Conservation (phyloP, 305 asterid genomes). For the Ilex paraguariensis region DNA sequence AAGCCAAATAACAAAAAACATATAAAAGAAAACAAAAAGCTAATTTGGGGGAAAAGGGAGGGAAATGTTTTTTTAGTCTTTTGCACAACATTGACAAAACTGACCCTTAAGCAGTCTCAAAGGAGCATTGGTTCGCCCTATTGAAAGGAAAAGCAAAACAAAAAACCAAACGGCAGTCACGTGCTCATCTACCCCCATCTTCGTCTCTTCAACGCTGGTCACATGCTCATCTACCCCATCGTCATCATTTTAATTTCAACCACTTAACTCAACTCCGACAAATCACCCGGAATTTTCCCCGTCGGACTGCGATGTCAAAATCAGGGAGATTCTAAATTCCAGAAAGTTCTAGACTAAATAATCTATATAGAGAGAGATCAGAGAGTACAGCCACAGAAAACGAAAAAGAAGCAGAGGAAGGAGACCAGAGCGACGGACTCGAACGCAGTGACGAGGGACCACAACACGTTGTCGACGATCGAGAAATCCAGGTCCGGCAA, state of each 20-base stretch:
- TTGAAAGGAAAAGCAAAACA: too few species aligned
- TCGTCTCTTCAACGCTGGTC: too few species aligned
- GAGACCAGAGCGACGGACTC: constrained; percentile 83
- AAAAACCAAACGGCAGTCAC: background rate
- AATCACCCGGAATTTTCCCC: background rate
- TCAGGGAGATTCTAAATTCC: background rate
- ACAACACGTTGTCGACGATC: constrained; percentile 44
- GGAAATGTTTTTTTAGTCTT: background rate
- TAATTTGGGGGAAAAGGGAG: background rate
- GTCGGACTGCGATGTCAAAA: background rate
- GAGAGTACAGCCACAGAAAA: constrained; percentile 83
- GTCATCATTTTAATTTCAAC: background rate
- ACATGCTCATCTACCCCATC: background rate
- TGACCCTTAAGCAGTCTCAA: too few species aligned
- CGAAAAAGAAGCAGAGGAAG: constrained; percentile 81
- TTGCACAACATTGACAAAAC: background rate
- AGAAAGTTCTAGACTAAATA: background rate
- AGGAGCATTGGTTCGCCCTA: background rate
- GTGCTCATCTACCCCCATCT: background rate
- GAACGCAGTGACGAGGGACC: constrained; percentile 47
- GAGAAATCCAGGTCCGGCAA: constrained; percentile 58
- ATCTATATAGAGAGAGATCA: constrained; percentile 6
- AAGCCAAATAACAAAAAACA: too few species aligned
- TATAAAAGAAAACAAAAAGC: too few species aligned
- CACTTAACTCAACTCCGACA: background rate